phyloP scores from a whole-genome alignment of 164 flowering plant species.

The Vitis riparia region DNA sequence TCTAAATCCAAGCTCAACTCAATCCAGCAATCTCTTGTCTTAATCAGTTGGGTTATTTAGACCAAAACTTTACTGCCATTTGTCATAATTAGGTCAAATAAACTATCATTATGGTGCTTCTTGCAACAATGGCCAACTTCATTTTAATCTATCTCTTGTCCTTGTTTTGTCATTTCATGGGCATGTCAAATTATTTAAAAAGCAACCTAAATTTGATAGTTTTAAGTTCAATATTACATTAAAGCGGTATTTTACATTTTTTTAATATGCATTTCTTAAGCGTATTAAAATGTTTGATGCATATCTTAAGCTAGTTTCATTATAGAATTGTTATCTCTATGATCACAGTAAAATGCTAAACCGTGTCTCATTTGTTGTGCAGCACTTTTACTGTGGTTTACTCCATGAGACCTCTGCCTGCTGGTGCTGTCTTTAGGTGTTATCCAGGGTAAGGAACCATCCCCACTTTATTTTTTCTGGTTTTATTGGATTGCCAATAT shows the following conservation, averaged over 20 bases:
- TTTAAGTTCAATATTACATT: not conserved
- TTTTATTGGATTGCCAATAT: too few species aligned
- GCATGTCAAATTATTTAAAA: not conserved
- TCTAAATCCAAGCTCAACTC: not conserved
- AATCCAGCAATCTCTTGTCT: not conserved
- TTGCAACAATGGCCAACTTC: not conserved
- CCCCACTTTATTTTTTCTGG: not conserved
- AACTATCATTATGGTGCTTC: too few species aligned
- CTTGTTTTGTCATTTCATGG: not conserved
- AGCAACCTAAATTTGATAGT: not conserved
- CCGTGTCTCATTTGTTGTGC: constrained; percentile 24
- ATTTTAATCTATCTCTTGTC: not conserved
- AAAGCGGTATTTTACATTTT: not conserved
- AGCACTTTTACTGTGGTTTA: constrained; percentile 84
- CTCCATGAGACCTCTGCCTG: constrained; percentile 85
- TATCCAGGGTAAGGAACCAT: constrained; percentile 79
- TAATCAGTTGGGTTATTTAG: not conserved
- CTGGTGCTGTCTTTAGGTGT: constrained; percentile 92
- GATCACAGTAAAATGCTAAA: not conserved
- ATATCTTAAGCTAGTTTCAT: not conserved
- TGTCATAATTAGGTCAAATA: too few species aligned
- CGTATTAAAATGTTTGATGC: not conserved
- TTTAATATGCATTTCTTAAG: not conserved
- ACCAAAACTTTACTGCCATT: too few species aligned
- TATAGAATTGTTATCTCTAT: not conserved